phyloP scores from a whole-genome alignment of 2,329 filamentous ascomycete genomes.

The Penicillium crustosum region DNA sequence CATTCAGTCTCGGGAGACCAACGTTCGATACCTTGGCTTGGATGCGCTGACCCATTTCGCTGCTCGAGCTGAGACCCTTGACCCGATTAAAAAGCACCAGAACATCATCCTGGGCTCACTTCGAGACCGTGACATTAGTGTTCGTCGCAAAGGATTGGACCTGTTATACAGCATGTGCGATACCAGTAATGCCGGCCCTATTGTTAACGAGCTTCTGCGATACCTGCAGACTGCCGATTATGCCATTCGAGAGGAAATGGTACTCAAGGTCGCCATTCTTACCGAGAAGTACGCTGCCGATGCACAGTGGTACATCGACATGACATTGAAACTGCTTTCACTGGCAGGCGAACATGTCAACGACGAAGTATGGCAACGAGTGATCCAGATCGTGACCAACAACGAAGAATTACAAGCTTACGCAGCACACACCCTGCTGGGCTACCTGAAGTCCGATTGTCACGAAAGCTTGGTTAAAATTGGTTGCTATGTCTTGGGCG shows the following conservation, averaged over 20 bases:
- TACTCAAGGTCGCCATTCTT: conserved; percentile 95
- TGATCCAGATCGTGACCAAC: conserved; percentile 98
- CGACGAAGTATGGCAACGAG: conserved; percentile 98
- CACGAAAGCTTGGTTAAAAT: conserved; percentile 98
- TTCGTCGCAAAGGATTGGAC: conserved; percentile 91
- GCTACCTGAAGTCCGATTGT: conserved; percentile 89
- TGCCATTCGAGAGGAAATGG: conserved; percentile 98
- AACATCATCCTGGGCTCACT: conserved; percentile 92
- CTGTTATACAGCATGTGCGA: conserved; percentile 99
- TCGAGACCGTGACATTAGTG: conserved; percentile 94
- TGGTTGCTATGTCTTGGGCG: conserved; percentile 90
- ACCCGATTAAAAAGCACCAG: conserved; percentile 97
- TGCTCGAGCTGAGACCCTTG: conserved; percentile 86
- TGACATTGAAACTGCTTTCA: conserved; percentile 87
- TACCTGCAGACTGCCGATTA: conserved; percentile 97
- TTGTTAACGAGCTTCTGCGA: conserved; percentile 88
- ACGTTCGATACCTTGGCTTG: conserved; percentile 90
- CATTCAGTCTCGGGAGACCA: conserved; percentile 94
- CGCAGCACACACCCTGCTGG: conserved; percentile 86
- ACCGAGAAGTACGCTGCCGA: conserved; percentile 99
- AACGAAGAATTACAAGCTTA: conserved; percentile 98
- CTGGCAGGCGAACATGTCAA: conserved; percentile 98
- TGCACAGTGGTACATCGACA: conserved; percentile 99
- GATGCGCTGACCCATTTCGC: conserved; percentile 99
- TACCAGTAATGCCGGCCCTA: conserved; percentile 85